Evolutionary conservation across 106 monocot genomes (phyloP).

Genomic region (Platanthera zijinensis): DNA sequence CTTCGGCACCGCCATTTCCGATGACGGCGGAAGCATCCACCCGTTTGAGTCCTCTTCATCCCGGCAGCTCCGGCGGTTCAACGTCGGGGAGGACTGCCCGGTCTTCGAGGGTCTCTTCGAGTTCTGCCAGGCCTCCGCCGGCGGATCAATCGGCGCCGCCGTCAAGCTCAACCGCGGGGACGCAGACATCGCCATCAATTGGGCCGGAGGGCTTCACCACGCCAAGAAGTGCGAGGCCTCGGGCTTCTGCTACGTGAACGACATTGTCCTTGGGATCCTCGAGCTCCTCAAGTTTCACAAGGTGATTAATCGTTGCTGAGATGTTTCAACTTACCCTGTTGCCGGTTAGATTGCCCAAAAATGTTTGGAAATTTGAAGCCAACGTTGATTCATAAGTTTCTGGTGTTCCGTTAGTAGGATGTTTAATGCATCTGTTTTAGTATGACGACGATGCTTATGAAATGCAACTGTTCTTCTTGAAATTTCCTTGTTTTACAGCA

Average conservation of each 20-base stretch:
- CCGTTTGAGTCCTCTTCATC: not conserved
- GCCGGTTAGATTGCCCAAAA: not conserved
- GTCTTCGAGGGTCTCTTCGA: conserved; percentile 22
- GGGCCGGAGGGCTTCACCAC: conserved; percentile 22
- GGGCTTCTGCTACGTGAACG: conserved; percentile 23
- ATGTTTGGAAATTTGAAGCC: not conserved
- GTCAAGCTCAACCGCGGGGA: conserved; percentile 16
- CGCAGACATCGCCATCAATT: conserved; percentile 23
- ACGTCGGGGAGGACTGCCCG: conserved; percentile 22
- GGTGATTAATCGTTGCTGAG: not conserved
- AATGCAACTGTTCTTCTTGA: no score
- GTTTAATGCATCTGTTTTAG: not conserved
- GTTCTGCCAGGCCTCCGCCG: conserved; percentile 26
- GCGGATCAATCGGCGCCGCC: conserved; percentile 18
- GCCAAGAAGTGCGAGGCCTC: conserved; percentile 31
- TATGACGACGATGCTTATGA: no score
- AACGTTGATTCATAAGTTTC: not conserved
- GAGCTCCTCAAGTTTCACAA: conserved; percentile 22
- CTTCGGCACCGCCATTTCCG: not conserved
- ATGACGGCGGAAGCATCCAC: not conserved
- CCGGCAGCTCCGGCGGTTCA: conserved; percentile 15
- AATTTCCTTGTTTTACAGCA: no score
- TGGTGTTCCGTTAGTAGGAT: not conserved
- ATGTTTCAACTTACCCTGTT: not conserved
- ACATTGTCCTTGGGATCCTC: conserved; percentile 21